These are phyloP conservation scores for Fusarium burgessii DNA, from an alignment of 2,329 filamentous ascomycete genomes.

Conservation along the genomic window DNA sequence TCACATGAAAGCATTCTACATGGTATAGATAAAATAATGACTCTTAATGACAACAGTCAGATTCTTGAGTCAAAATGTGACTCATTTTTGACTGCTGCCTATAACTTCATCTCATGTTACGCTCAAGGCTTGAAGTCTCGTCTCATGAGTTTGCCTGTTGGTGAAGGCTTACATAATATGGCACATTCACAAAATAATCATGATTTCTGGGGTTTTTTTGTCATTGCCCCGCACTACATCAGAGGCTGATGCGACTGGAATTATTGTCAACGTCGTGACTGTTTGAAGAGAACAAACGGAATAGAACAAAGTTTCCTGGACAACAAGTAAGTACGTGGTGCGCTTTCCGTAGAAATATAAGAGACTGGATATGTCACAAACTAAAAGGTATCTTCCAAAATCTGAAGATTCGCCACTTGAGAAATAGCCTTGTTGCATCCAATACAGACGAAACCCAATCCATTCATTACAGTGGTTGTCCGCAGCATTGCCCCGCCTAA, in stretches of 20 bases:
- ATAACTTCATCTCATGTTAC: not conserved
- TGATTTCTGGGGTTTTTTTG: slow-evolving; percentile 14
- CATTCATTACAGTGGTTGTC: slow-evolving; percentile 23
- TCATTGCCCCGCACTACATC: slow-evolving; percentile 27
- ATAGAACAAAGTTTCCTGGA: not conserved
- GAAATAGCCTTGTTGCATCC: slow-evolving; percentile 13
- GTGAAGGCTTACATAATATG: slow-evolving; percentile 47
- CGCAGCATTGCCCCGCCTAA: slow-evolving; percentile 40
- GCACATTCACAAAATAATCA: slow-evolving; percentile 44
- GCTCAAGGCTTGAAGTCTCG: not conserved
- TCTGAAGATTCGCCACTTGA: slow-evolving; percentile 44
- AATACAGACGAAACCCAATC: not conserved
- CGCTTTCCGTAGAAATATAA: not conserved
- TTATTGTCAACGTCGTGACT: not conserved
- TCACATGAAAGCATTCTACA: not conserved
- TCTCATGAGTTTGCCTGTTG: not conserved
- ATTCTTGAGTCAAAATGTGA: not conserved
- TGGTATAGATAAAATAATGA: not conserved
- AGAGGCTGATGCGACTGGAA: slow-evolving; percentile 8
- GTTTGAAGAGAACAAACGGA: not conserved
- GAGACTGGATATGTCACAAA: slow-evolving; percentile 36
- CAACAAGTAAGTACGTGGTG: not conserved
- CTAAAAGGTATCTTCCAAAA: slow-evolving; percentile 10
- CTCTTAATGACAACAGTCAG: not conserved
- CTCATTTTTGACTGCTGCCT: not conserved